phyloP scores from a whole-genome alignment of 495 filamentous ascomycete species.

The Penicillium pancosmium region DNA sequence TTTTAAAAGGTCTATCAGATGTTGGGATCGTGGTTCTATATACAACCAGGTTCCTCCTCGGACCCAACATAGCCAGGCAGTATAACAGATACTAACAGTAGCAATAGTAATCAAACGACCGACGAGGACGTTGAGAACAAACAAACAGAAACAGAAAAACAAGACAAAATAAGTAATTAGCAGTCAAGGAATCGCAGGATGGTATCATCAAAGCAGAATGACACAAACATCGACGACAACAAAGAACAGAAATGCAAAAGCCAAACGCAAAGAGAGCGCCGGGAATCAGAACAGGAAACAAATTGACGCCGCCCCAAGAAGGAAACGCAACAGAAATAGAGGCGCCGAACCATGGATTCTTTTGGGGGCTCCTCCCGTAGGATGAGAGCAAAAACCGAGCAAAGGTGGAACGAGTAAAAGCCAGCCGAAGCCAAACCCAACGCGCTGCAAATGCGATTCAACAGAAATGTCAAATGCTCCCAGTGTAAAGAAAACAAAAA shows the following conservation, averaged over 20 bases:
- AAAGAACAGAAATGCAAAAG: slow-evolving; percentile 21
- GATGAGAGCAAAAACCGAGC: slow-evolving; percentile 16
- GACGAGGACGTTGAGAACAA: neutral
- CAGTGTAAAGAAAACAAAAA: slow-evolving; percentile 13
- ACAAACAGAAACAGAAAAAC: neutral
- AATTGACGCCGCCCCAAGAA: slow-evolving; percentile 36
- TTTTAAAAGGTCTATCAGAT: slow-evolving; percentile 12
- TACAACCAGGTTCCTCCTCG: slow-evolving; percentile 19
- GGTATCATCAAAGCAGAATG: slow-evolving; percentile 48
- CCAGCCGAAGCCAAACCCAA: slow-evolving; percentile 32
- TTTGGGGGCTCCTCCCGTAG: slow-evolving; percentile 22
- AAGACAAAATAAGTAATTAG: slow-evolving; percentile 3
- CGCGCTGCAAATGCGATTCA: slow-evolving; percentile 36
- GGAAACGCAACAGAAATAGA: slow-evolving; percentile 25
- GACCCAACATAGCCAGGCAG: slow-evolving; percentile 10
- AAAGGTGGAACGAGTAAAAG: slow-evolving; percentile 27
- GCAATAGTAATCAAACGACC: neutral
- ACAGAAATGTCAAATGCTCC: slow-evolving; percentile 29
- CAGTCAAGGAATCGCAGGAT: slow-evolving; percentile 38
- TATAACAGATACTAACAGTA: neutral
- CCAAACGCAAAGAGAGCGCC: slow-evolving; percentile 12
- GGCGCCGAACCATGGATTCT: slow-evolving; percentile 33
- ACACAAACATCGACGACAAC: slow-evolving; percentile 32
- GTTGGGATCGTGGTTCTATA: slow-evolving; percentile 16
- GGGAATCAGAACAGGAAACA: slow-evolving; percentile 13